phyloP scores from a whole-genome alignment of 495 filamentous ascomycete species.

The Aspergillus avenaceus region DNA sequence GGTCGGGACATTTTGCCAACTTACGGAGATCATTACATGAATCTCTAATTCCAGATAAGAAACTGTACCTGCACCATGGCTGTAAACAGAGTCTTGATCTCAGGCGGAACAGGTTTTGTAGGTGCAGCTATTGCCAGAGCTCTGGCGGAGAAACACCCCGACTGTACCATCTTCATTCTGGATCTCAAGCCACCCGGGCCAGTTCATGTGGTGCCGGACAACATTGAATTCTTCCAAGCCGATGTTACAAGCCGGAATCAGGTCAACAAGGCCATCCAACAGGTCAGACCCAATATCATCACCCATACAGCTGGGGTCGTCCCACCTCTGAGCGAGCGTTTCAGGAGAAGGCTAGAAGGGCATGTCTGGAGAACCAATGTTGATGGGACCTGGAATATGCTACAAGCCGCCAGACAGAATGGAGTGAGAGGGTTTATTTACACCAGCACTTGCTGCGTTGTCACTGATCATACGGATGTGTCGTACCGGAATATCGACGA shows the following conservation, averaged over 20 bases:
- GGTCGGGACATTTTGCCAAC: too few species aligned
- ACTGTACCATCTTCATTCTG: slow-evolving; percentile 40
- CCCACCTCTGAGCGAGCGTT: slow-evolving; percentile 37
- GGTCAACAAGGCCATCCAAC: slow-evolving; percentile 26
- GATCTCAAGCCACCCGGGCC: slow-evolving; percentile 34
- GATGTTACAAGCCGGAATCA: slow-evolving; percentile 32
- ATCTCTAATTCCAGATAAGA: neutral
- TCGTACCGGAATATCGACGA: slow-evolving; percentile 54
- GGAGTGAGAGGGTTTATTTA: slow-evolving; percentile 54
- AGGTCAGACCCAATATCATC: slow-evolving; percentile 36
- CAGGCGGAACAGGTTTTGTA: slow-evolving; percentile 52
- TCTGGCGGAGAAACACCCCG: slow-evolving; percentile 36
- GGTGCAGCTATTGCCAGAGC: slow-evolving; percentile 41
- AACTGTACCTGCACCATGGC: slow-evolving; percentile 2
- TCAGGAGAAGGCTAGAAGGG: slow-evolving; percentile 31
- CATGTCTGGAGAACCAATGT: slow-evolving; percentile 50
- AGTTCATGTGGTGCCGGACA: slow-evolving; percentile 25
- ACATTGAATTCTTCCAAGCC: slow-evolving; percentile 28
- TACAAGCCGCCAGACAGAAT: slow-evolving; percentile 43
- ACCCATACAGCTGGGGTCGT: slow-evolving; percentile 46
- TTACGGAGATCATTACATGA: neutral
- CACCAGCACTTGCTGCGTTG: slow-evolving; percentile 53
- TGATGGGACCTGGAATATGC: slow-evolving; percentile 54
- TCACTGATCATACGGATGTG: slow-evolving; percentile 50
- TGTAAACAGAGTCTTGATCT: slow-evolving; percentile 43